A percentile compares a stretch with the other conserved stretches of the same genome.
Conservation (phyloP, 257 asterid genomes). For the Oldenlandia corymbosa region DNA sequence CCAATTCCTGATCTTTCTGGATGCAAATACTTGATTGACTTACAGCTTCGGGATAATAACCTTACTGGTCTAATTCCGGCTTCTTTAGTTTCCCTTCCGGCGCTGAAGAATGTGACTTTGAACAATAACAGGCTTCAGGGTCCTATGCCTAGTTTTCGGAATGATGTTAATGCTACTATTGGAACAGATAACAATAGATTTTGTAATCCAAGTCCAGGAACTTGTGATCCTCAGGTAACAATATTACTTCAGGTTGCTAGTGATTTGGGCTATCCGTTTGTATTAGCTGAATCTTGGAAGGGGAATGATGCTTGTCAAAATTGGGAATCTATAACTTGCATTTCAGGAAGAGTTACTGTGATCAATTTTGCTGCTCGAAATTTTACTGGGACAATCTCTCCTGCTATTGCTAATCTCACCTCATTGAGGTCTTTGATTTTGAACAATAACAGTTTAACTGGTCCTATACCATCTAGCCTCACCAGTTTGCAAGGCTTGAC, state of each 20-base stretch:
- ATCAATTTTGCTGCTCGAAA: slow-evolving; percentile 51
- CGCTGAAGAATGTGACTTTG: slow-evolving; percentile 38
- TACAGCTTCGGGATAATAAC: slow-evolving; percentile 59
- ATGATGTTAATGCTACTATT: slow-evolving; percentile 27
- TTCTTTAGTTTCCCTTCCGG: slow-evolving; percentile 49
- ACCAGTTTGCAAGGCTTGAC: slow-evolving; percentile 41
- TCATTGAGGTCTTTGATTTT: slow-evolving; percentile 36
- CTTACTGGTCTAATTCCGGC: slow-evolving; percentile 67
- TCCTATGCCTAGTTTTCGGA: slow-evolving; percentile 50
- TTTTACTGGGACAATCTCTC: slow-evolving; percentile 63
- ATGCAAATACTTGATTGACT: slow-evolving; percentile 35
- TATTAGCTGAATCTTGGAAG: slow-evolving; percentile 57
- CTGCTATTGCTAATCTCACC: slow-evolving; percentile 47
- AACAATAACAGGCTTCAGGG: slow-evolving; percentile 69
- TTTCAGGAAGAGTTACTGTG: slow-evolving; percentile 39
- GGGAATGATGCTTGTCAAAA: slow-evolving; percentile 63
- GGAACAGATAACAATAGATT: slow-evolving; percentile 42
- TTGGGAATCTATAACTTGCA: slow-evolving; percentile 60
- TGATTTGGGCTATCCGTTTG: slow-evolving; percentile 48
- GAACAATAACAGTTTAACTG: slow-evolving; percentile 52
- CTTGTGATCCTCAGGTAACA: slow-evolving; percentile 66
- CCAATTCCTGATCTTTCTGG: slow-evolving; percentile 70
- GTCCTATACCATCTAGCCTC: slow-evolving; percentile 54
- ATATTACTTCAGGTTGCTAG: slow-evolving; percentile 49
- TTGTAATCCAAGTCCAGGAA: slow-evolving; percentile 53